Conservation (phyloP, 2,329 filamentous ascomycete genomes). For the Scytalidium lignicola region DNA sequence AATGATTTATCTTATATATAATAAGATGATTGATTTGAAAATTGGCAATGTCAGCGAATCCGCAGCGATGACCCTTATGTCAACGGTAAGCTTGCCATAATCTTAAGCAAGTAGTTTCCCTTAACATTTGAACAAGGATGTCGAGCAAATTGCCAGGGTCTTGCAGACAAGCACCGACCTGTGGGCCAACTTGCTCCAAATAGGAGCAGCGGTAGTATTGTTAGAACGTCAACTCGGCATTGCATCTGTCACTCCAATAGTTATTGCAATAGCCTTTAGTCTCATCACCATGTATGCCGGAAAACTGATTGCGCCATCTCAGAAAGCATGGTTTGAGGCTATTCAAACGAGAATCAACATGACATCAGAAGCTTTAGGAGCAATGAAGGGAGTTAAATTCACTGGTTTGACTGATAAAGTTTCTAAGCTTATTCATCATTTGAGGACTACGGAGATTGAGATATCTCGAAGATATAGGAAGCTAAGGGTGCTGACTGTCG, state of each 20-base stretch:
- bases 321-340: slow-evolving; percentile 6
- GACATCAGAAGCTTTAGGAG: slow-evolving; percentile 12
- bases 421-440: slow-evolving; percentile 22
- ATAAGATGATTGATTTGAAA: slow-evolving; percentile 13
- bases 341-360: slow-evolving; percentile 5
- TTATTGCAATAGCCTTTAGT: slow-evolving; percentile 1
- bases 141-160: background rate
- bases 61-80: slow-evolving; percentile 38
- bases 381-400: slow-evolving; percentile 21
- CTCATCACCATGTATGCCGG: background rate
- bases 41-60: slow-evolving; percentile 25
- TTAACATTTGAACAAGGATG: no score
- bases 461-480: background rate
- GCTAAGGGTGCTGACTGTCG: background rate
- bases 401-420: slow-evolving; percentile 27
- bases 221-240: slow-evolving; percentile 2
- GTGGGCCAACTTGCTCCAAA: slow-evolving; percentile 6
- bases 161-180: slow-evolving; percentile 1
- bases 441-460: slow-evolving; percentile 1
- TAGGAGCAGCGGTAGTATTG: slow-evolving; percentile 4
- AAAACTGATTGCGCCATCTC: background rate
- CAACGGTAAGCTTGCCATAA: slow-evolving; percentile 4
- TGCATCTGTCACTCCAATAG: background rate
- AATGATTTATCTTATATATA: slow-evolving; percentile 17
- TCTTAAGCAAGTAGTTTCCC: no score